Evolutionary conservation across 208 protist species (phyloP).

Genomic region (Phytomonas serpens): DNA sequence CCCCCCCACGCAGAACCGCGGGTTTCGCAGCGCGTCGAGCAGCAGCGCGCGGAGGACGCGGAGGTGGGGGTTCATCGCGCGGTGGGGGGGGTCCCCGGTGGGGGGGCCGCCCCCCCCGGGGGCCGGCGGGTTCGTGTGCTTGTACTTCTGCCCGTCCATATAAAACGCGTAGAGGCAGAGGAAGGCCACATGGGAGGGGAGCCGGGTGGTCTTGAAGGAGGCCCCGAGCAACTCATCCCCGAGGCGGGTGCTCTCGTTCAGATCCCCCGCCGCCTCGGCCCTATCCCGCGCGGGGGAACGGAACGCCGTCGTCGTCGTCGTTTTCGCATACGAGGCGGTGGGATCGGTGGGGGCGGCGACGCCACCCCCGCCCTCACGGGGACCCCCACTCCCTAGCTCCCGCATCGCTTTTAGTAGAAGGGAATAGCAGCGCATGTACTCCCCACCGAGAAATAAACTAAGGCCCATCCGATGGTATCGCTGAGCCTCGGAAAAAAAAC

Average conservation of each 20-base stretch:
- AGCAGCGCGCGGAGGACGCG: conserved; percentile 54
- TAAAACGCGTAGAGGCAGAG: conserved; percentile 73
- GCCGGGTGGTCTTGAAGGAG: background rate
- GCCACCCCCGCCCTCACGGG: background rate
- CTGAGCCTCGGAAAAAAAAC: conserved; percentile 5
- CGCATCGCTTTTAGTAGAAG: conserved; percentile 40
- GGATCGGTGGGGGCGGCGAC: background rate
- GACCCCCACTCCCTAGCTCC: conserved; percentile 10
- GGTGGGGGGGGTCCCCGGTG: conserved; percentile 24
- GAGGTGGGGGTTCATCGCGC: conserved; percentile 55
- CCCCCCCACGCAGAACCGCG: conserved; percentile 11
- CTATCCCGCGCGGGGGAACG: background rate
- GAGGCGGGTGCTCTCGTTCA: conserved; percentile 6
- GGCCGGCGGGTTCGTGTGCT: conserved; percentile 21
- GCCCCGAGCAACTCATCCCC: conserved; percentile 13
- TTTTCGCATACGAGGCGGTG: background rate
- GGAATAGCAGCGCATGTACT: conserved; percentile 71
- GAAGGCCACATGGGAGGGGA: conserved; percentile 29
- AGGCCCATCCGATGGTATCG: conserved; percentile 48
- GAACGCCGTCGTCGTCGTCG: background rate
- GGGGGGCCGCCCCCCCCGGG: conserved; percentile 10
- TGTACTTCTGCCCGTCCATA: conserved; percentile 61
- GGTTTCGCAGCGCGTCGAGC: conserved; percentile 43
- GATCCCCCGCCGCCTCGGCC: background rate
- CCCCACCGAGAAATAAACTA: conserved; percentile 43